Conservation (phyloP, 345 rosid genomes). For the Iberis pinnata region DNA sequence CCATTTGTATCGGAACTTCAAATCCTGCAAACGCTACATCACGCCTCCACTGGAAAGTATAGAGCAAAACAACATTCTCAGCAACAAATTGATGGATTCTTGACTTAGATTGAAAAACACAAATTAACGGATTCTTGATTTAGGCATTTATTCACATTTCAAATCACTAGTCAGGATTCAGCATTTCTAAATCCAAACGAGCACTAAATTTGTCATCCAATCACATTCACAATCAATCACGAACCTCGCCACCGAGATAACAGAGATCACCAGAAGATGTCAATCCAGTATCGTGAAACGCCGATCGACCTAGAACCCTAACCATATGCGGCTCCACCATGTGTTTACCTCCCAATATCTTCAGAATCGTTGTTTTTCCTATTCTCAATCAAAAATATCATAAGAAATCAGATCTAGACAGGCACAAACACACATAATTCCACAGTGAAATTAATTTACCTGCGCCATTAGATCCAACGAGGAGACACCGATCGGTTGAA, state of each 20-base stretch:
- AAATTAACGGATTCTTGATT: neutral
- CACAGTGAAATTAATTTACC: conserved; percentile 30
- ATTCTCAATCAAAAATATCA: neutral
- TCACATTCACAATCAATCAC: conserved; percentile 1
- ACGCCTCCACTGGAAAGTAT: conserved; percentile 71
- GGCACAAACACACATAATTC: neutral
- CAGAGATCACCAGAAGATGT: conserved; percentile 84
- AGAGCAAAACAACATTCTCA: neutral
- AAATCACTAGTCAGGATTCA: neutral
- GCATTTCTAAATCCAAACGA: conserved; percentile 1
- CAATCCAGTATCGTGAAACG: conserved; percentile 84
- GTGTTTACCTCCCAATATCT: conserved; percentile 93
- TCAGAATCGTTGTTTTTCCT: conserved; percentile 90
- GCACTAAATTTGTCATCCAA: neutral
- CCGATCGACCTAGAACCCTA: conserved; percentile 73
- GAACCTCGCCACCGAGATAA: conserved; percentile 96
- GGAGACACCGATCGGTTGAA: conserved; percentile 78
- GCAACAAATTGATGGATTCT: neutral
- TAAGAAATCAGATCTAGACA: no score
- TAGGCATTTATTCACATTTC: neutral
- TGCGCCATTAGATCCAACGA: conserved; percentile 97
- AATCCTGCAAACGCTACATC: conserved; percentile 97
- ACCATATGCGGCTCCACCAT: conserved; percentile 97
- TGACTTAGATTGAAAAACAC: neutral
- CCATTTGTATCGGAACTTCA: conserved; percentile 96